Evolutionary conservation across 1,139 yeast species (phyloP).

Genomic region (Blastobotrys apis): DNA sequence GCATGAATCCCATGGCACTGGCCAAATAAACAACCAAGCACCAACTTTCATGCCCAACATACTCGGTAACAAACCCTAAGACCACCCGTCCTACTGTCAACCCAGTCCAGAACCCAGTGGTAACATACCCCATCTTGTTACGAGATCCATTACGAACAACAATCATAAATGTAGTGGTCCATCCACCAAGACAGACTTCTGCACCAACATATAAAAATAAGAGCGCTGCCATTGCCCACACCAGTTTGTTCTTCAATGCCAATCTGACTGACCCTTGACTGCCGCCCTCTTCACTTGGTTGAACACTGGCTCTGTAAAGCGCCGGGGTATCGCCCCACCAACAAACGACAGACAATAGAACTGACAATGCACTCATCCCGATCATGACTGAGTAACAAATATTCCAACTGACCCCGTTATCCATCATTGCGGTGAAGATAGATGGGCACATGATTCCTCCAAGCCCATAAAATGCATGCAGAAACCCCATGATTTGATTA

Average conservation of each 20-base stretch:
- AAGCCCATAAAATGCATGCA: slow-evolving; percentile 57
- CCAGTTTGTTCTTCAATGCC: slow-evolving; percentile 48
- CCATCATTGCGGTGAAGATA: slow-evolving; percentile 50
- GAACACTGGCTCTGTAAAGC: slow-evolving; percentile 7
- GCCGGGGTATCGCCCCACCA: slow-evolving; percentile 21
- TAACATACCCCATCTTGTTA: slow-evolving; percentile 52
- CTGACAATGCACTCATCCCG: slow-evolving; percentile 34
- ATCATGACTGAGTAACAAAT: slow-evolving; percentile 46
- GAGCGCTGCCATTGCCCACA: slow-evolving; percentile 55
- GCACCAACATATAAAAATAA: slow-evolving; percentile 62
- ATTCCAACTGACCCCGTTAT: slow-evolving; percentile 49
- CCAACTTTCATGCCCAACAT: slow-evolving; percentile 26
- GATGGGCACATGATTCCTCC: slow-evolving; percentile 62
- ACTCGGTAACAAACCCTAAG: slow-evolving; percentile 36
- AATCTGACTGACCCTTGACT: slow-evolving; percentile 10
- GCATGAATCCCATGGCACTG: slow-evolving; percentile 23
- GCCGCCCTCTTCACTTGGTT: not conserved
- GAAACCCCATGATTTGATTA: slow-evolving; percentile 47
- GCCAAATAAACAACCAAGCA: slow-evolving; percentile 23
- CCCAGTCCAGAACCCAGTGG: slow-evolving; percentile 75
- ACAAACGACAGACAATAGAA: slow-evolving; percentile 10
- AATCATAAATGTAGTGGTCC: slow-evolving; percentile 62
- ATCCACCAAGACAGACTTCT: slow-evolving; percentile 65
- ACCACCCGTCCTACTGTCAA: slow-evolving; percentile 53
- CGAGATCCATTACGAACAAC: slow-evolving; percentile 50